Conservation (phyloP, 2,329 filamentous ascomycete genomes). For the Davidsoniella neocaledoniae region DNA sequence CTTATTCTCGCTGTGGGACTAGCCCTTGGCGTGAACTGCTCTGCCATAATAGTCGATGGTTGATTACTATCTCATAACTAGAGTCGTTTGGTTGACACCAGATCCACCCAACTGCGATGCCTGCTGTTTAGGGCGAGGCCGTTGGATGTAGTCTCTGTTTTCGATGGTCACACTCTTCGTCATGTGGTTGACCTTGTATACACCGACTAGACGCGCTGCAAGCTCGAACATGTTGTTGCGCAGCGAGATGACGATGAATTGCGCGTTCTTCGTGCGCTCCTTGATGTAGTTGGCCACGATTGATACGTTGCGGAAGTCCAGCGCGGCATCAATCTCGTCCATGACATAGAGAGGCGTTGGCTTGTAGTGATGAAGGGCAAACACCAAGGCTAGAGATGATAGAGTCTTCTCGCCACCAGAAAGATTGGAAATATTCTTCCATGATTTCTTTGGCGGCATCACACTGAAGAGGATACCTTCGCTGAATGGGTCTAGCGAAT, state of each 20-base stretch:
- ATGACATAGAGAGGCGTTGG: slow-evolving; percentile 96
- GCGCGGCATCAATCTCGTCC: slow-evolving; percentile 96
- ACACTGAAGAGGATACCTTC: slow-evolving; percentile 95
- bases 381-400: slow-evolving; percentile 85
- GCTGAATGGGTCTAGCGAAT: slow-evolving; percentile 88
- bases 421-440: slow-evolving; percentile 97
- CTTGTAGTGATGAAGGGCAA: slow-evolving; percentile 94
- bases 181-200: slow-evolving; percentile 99
- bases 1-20: no score
- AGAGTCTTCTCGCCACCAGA: slow-evolving; percentile 96
- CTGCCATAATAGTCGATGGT: no score
- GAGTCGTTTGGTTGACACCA: slow-evolving; percentile 5
- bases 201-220: slow-evolving; percentile 82
- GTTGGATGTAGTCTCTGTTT: slow-evolving; percentile 57
- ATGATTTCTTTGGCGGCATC: slow-evolving; percentile 99
- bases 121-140: slow-evolving; percentile 20
- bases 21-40: no score
- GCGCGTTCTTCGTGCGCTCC: slow-evolving; percentile 95
- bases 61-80: slow-evolving; percentile 5
- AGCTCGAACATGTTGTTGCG: slow-evolving; percentile 99
- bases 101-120: slow-evolving; percentile 8
- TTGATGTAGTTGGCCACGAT: slow-evolving; percentile 99
- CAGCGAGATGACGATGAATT: slow-evolving; percentile 96
- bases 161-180: slow-evolving; percentile 84
- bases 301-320: slow-evolving; percentile 96